Base-by-base conservation (phyloP, 2,329 filamentous ascomycete genomes). In the Magnaporthiopsis rhizophila region DNA sequence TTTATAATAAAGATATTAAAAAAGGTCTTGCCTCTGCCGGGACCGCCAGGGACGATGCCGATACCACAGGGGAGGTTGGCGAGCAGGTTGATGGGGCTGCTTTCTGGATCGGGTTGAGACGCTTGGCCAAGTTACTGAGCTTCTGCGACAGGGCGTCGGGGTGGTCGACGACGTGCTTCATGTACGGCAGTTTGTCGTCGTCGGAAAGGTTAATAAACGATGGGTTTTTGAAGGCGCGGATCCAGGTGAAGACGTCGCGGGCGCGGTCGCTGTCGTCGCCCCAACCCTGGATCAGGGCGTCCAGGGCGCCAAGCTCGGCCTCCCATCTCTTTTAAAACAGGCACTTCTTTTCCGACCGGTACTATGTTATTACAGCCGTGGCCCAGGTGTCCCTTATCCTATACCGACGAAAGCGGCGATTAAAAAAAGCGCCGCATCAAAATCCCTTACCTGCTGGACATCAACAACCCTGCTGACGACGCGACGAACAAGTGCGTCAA, bases 381-480 rank as follows among this genome's bases (percentile, higher is more conserved):
- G 75, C 77, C 21, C 62, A 63, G 56, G 58, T 36, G 3, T 13
- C 45, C 28, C 34, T 34, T 12, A 59, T 63, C 36, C 24, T 60
- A 36, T 28, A 15, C n/a, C 18, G 38, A 58, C 2, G 57, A 63
- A 36, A 36, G 59, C n/a, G 62, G 62, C 4, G 56, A 66, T 15
- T 75, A 72, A 57, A 68, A 64, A 26, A 69, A 67, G 12, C 69
- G 69, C 3, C 45, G 60, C 0, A 68, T 66, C 65, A 79, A 74
- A 8, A 74, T 82, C 13, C 69, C 82, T 0, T 81, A 80, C 61
- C 68, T 82, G 0, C 72, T 81, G 1, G 80, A 82, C 63, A 77
- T 82, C 63, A 82, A 82, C 68, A 76, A 78, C 58, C 77, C 80
- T 0, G 74, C 79, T 0, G 78, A 81, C 56, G 79, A 81, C 59